Evolutionary conservation across 352 stramenopile genomes (phyloP).

Genomic region (Pythium guiyangense): DNA sequence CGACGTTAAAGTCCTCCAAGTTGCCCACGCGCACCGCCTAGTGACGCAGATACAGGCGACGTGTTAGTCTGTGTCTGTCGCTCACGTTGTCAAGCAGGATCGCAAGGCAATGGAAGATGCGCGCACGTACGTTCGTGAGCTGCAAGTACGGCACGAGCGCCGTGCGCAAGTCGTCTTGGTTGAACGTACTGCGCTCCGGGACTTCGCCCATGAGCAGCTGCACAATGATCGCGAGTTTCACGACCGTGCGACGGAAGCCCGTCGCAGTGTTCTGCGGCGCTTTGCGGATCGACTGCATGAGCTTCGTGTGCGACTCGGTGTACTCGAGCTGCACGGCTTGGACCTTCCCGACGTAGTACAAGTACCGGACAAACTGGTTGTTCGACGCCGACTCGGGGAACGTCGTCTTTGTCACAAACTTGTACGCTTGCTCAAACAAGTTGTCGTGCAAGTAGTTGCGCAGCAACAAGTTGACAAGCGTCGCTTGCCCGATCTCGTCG

Average conservation of each 20-base stretch:
- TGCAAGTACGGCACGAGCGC: constrained; percentile 93
- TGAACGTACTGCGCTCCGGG: constrained; percentile 94
- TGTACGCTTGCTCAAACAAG: constrained; percentile 91
- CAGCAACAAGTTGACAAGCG: constrained; percentile 89
- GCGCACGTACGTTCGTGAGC: constrained; percentile 87
- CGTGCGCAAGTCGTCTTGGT: constrained; percentile 83
- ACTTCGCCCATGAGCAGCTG: constrained; percentile 98
- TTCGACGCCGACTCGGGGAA: constrained; percentile 93
- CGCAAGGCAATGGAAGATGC: constrained; percentile 3
- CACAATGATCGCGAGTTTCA: constrained; percentile 96
- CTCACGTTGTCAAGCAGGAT: neutral
- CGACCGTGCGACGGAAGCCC: constrained; percentile 95
- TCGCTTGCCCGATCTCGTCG: constrained; percentile 89
- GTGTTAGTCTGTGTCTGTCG: no score
- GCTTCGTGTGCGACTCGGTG: constrained; percentile 94
- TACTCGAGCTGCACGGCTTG: constrained; percentile 97
- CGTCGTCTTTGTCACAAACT: constrained; percentile 88
- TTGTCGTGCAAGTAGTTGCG: constrained; percentile 89
- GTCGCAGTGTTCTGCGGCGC: constrained; percentile 94
- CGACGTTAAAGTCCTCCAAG: constrained; percentile 92
- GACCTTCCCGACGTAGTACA: constrained; percentile 97
- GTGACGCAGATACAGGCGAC: no score
- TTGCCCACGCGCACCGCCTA: constrained; percentile 95
- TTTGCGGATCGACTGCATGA: constrained; percentile 97
- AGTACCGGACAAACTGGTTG: constrained; percentile 97